Percentiles rank a stretch among this genome's conserved stretches.
Evolutionary conservation across 345 rosid species (phyloP).

Genomic region (Lumnitzera racemosa): DNA sequence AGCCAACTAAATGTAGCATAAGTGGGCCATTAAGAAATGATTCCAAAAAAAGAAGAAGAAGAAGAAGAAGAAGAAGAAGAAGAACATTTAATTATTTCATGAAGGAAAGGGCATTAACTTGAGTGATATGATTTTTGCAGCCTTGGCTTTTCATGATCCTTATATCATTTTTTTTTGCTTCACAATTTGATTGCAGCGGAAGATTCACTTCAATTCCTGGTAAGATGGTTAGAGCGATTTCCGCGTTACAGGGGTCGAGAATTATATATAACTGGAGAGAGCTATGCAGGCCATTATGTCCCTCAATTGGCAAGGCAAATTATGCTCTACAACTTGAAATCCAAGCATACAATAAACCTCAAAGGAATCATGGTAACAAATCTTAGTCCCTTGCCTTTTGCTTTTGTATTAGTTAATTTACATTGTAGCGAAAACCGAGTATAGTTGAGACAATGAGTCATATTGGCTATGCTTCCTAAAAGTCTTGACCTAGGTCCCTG

Average conservation of each 20-base stretch:
- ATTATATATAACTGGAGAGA: slow-evolving; percentile 78
- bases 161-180: not conserved
- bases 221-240: slow-evolving; percentile 69
- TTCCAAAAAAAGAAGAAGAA: too few relatives aligned
- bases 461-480: too few relatives aligned
- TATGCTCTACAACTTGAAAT: slow-evolving; percentile 42
- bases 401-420: not conserved
- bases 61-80: too few relatives aligned
- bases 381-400: not conserved
- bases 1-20: too few relatives aligned
- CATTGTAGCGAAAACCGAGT: too few relatives aligned
- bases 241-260: slow-evolving; percentile 76
- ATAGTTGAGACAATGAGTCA: too few relatives aligned
- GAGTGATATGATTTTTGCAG: not conserved
- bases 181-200: slow-evolving; percentile 37
- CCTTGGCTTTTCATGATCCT: not conserved
- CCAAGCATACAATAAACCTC: slow-evolving; percentile 28
- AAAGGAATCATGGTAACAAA: not conserved
- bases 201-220: slow-evolving; percentile 74
- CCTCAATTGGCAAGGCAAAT: slow-evolving; percentile 86
- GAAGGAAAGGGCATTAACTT: too few relatives aligned
- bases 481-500: too few relatives aligned
- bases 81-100: too few relatives aligned
- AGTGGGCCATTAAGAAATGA: too few relatives aligned
- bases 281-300: slow-evolving; percentile 99